A percentile compares a stretch with the other conserved stretches of the same genome.
phyloP scores from a whole-genome alignment of 1,284 basidiomycete genomes.

The Naganishia sp. region DNA sequence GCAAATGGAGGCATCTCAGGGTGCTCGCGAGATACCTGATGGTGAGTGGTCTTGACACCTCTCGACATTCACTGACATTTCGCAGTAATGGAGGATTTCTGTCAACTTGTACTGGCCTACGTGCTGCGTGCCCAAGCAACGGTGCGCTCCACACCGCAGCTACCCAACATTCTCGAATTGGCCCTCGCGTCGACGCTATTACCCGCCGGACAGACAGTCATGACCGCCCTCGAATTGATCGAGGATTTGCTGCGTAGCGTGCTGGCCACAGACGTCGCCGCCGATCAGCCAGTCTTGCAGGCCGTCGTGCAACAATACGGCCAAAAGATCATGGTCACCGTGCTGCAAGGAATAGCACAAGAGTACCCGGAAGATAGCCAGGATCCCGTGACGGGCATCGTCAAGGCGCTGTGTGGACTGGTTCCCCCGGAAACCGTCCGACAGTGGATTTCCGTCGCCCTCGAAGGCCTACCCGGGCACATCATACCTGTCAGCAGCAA shows the following conservation, averaged over 20 bases:
- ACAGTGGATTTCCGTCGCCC: conserved; percentile 67
- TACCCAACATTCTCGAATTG: conserved; percentile 73
- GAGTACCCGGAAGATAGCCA: conserved; percentile 86
- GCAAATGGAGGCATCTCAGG: conserved; percentile 66
- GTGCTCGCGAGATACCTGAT: conserved; percentile 74
- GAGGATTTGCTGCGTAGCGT: conserved; percentile 70
- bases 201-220: conserved; percentile 75
- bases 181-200: conserved; percentile 74
- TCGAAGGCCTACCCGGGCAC: conserved; percentile 69
- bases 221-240: conserved; percentile 78
- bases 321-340: conserved; percentile 66
- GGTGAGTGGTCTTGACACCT: conserved; percentile 57
- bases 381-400: conserved; percentile 71
- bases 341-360: conserved; percentile 76
- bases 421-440: conserved; percentile 68
- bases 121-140: conserved; percentile 70
- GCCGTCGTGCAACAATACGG: conserved; percentile 65
- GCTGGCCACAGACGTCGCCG: conserved; percentile 17
- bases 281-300: conserved; percentile 43
- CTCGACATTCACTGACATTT: conserved; percentile 15
- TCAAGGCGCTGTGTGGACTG: conserved; percentile 67
- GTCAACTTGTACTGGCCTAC: conserved; percentile 76
- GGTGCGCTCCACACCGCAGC: conserved; percentile 72
- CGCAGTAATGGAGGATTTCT: conserved; percentile 90
- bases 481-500: conserved; percentile 70